phyloP scores from a whole-genome alignment of 2,329 filamentous ascomycete genomes.

The Scortechinia acanthostroma region DNA sequence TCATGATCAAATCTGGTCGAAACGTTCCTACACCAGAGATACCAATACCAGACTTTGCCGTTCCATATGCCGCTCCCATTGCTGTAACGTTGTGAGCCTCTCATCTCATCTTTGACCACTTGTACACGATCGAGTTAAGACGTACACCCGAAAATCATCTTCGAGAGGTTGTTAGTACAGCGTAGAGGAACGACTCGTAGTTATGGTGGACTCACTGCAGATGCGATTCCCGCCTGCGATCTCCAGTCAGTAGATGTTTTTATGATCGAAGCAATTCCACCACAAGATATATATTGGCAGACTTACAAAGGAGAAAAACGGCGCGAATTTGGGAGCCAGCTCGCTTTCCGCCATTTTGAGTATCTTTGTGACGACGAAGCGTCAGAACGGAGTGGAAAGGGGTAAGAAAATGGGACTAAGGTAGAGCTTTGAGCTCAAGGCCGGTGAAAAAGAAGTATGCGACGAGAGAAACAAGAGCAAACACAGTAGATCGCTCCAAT shows the following conservation, averaged over 20 bases:
- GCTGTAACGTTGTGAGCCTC: conserved; percentile 9
- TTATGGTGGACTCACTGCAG: conserved; percentile 1
- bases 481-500: not conserved
- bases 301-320: conserved; percentile 53
- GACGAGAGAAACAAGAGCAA: not conserved
- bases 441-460: not conserved
- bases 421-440: not conserved
- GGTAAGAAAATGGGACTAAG: not conserved
- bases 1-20: conserved; percentile 57
- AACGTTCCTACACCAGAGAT: conserved; percentile 55
- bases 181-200: not conserved
- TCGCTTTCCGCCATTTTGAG: conserved; percentile 11
- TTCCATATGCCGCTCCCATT: conserved; percentile 53
- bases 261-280: not conserved
- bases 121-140: conserved; percentile 8
- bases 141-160: conserved; percentile 3
- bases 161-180: not conserved
- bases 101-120: not conserved
- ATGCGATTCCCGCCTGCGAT: conserved; percentile 27
- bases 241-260: conserved; percentile 46
- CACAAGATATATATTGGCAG: not conserved
- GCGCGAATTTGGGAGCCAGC: conserved; percentile 46
- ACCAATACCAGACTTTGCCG: conserved; percentile 55
- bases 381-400: not conserved
- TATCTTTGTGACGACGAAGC: not conserved